Base-by-base conservation (phyloP, 441 rosid species). In the Corymbia citriodora region DNA sequence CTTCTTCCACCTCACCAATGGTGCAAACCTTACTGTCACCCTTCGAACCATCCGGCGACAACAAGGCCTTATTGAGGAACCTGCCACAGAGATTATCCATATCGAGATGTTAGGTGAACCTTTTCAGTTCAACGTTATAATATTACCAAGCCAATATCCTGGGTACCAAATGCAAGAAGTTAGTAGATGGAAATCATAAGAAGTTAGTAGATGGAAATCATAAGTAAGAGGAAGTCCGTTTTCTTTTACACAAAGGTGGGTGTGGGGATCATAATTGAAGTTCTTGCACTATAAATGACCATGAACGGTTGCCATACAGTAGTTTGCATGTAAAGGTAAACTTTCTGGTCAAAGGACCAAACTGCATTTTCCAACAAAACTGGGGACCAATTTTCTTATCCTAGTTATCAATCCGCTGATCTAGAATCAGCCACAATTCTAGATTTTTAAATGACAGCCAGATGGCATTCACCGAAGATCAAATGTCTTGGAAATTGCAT, bases 41-140 rank as follows among this genome's bases (percentile, higher is more conserved):
- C 91, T 63, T 72, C 25, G 95, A 93, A 88, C 96, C 95, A 88
- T 91, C 92, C n/a, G 93, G 93, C 54, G 92, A 91, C 88, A 95
- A 92, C 92, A 96, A 90, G 61, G 98, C 98, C 92, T 94, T 96
- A 89, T 94, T 93, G 68, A 96, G 97, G 88, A 94, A 94, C 91
- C 95, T 96, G 74, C 10, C 36, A 87, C 33, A 70, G 29, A 36
- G 31, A 81, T 33, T 17, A 52, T 74, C 52, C n/a, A 74, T 74
- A 74, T 40, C 21, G 85, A 74, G 85, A 40, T 74, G 85, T 74
- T 48, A 74, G 85, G 25, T 52, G 85, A 40, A 74, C 16, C 52
- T 40, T 29, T 74, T 74, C 52, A 74, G 52, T 45, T 74, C 16
- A 74, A 40, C 25, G 9, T 36, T 36, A 19, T 72, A 72, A 36